Evolutionary conservation across 148 eudicot species (phyloP), one percentile per base, ranked within the genome.

Genomic region (Fallopia convolvulus): DNA sequence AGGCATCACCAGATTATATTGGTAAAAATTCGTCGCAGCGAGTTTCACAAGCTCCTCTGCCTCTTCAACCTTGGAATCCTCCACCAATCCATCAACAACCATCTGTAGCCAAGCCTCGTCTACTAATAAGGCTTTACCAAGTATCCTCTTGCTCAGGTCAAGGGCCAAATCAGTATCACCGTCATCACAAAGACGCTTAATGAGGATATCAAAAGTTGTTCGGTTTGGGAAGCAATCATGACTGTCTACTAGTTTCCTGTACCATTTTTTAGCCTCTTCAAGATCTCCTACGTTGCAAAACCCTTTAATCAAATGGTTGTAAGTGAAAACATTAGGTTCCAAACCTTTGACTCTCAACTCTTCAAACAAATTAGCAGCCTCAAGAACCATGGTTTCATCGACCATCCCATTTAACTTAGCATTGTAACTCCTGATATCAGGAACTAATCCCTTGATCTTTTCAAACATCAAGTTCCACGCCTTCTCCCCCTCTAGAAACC

Each of bases 401-500:
- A 82, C 77, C 49, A 84, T 63, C 11, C 87, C 77, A 23, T 61
- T 33, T 56, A 82, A 18, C 76, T 30, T 82, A 26, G 23, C 13
- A 80, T 82, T 80, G 32, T 76, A 82, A 12, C 79, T 85, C 49
- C 44, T 44, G 9, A 80, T 53, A 60, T 85, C 83, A 75, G 84
- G 81, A 71, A 46, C 46, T 15, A 84, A 46, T 55, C 66, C 70
- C 72, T 72, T 70, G 55, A 58, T 55, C 20, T 30, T 75, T 15
- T 53, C 60, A 53, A n/a, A 1, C 85, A 82, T 85, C 78, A 44
- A 10, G 40, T 11, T 44, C 83, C 82, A 81, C 14, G 82, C 14
- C 49, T 79, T 80, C 33, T 80, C 86, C 40, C 83, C 86, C 72
- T 77, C 85, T 14, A 41, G 23, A 55, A 86, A 82, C 78, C 82